These are phyloP conservation scores for Diaporthe nobilis DNA, from an alignment of 2,329 filamentous ascomycete species.

Conservation along the genomic window DNA sequence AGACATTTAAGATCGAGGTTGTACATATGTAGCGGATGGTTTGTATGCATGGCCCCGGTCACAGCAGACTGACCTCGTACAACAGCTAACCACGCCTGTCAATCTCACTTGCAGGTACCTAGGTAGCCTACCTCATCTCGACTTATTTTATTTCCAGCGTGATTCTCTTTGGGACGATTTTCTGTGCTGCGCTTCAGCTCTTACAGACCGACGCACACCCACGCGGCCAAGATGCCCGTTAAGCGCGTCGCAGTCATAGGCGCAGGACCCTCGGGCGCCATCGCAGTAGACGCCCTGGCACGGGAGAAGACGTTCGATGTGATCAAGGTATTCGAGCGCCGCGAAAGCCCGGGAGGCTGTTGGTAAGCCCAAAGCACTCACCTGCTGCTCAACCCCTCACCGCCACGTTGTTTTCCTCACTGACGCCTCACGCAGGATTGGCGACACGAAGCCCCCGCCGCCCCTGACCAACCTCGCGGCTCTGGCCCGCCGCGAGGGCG, in stretches of 20 bases:
- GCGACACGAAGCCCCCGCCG: slow-evolving; percentile 54
- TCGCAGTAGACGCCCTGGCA: slow-evolving; percentile 68
- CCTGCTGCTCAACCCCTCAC: background rate
- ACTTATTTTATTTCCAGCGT: background rate
- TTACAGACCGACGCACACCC: background rate
- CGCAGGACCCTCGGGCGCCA: slow-evolving; percentile 69
- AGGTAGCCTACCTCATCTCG: background rate
- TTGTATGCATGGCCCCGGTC: background rate
- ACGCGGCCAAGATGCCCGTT: slow-evolving; percentile 26
- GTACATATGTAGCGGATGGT: background rate
- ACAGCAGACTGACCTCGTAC: background rate
- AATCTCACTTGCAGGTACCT: background rate
- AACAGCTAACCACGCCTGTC: background rate
- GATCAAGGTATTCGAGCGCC: slow-evolving; percentile 71
- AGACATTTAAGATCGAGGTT: background rate
- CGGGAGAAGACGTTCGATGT: slow-evolving; percentile 69
- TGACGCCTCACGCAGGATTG: slow-evolving; percentile 56
- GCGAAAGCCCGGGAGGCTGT: slow-evolving; percentile 67
- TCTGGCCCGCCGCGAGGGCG: slow-evolving; percentile 64
- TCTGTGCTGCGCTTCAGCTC: background rate
- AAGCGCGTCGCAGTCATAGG: slow-evolving; percentile 68
- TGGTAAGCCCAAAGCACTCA: slow-evolving; percentile 58
- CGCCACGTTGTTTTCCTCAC: background rate
- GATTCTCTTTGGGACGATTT: background rate
- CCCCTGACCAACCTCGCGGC: slow-evolving; percentile 60